These are phyloP conservation scores for Lipomyces sp. DNA, from an alignment of 805 yeast species.

Conservation along the genomic window DNA sequence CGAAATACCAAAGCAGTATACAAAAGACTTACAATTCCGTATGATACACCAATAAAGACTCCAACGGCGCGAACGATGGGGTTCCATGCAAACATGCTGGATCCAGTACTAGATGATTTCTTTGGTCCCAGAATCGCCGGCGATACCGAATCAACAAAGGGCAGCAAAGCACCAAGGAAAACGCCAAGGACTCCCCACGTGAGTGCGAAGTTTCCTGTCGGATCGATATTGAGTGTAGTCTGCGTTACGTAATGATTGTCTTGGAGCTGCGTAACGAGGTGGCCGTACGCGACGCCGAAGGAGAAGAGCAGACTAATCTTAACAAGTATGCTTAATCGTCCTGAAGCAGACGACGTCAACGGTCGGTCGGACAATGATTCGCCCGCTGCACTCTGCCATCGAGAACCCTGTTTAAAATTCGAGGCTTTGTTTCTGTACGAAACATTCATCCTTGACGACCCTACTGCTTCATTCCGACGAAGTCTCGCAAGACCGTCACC, in stretches of 20 bases:
- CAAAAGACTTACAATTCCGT: conserved; percentile 42
- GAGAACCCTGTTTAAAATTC: background rate
- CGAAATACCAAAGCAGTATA: background rate
- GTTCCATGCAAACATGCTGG: conserved; percentile 43
- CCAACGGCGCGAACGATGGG: conserved; percentile 49
- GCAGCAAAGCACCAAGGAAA: conserved; percentile 41
- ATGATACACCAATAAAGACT: conserved; percentile 48
- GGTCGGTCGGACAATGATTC: background rate
- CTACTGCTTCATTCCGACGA: background rate
- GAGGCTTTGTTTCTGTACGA: background rate
- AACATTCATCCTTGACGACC: background rate
- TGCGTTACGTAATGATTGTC: conserved; percentile 42
- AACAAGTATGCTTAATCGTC: conserved; percentile 19
- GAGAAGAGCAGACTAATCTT: conserved; percentile 38
- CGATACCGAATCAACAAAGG: conserved; percentile 39
- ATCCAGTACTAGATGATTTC: conserved; percentile 23
- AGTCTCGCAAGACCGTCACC: conserved; percentile 12
- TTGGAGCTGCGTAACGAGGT: conserved; percentile 42
- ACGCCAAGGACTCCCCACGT: conserved; percentile 44
- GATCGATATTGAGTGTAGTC: conserved; percentile 38
- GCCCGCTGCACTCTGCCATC: background rate
- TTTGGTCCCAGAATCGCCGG: conserved; percentile 29
- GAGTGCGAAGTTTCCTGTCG: conserved; percentile 38
- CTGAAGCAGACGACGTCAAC: background rate
- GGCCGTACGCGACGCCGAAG: conserved; percentile 44